phyloP scores from a whole-genome alignment of 768 basidiomycete species.

The Coprinopsis marcescibilis region DNA sequence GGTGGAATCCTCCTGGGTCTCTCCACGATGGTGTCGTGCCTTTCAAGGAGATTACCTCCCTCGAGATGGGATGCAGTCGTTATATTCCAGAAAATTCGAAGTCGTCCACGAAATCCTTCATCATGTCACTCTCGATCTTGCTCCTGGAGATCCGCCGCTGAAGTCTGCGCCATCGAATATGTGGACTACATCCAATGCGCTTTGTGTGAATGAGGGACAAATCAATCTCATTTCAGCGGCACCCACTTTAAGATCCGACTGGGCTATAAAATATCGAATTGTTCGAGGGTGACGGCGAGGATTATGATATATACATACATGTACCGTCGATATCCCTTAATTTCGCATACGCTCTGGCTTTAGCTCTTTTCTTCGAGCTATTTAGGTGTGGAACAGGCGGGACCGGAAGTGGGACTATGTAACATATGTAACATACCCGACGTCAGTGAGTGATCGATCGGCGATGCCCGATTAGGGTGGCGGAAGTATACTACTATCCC shows the following conservation, averaged over 20 bases:
- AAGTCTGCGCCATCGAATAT: background rate
- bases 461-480: too few relatives aligned
- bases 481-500: too few relatives aligned
- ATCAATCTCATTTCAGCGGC: conserved; percentile 1
- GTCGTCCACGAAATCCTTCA: background rate
- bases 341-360: too few relatives aligned
- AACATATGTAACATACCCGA: too few relatives aligned
- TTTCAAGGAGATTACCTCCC: conserved; percentile 2
- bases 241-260: background rate
- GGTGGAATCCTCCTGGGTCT: conserved; percentile 2
- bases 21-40: conserved; percentile 4
- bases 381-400: too few relatives aligned
- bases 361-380: too few relatives aligned
- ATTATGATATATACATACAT: too few relatives aligned
- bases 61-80: background rate
- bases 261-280: conserved; percentile 4
- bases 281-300: background rate
- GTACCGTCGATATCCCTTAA: too few relatives aligned
- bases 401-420: too few relatives aligned
- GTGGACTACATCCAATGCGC: background rate
- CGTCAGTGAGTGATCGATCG: too few relatives aligned
- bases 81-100: background rate
- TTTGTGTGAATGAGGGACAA: background rate
- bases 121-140: background rate
- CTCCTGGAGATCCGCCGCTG: conserved; percentile 1